Evolutionary conservation across 75 land plant genomes (phyloP).

Genomic region (Pinus taeda): DNA sequence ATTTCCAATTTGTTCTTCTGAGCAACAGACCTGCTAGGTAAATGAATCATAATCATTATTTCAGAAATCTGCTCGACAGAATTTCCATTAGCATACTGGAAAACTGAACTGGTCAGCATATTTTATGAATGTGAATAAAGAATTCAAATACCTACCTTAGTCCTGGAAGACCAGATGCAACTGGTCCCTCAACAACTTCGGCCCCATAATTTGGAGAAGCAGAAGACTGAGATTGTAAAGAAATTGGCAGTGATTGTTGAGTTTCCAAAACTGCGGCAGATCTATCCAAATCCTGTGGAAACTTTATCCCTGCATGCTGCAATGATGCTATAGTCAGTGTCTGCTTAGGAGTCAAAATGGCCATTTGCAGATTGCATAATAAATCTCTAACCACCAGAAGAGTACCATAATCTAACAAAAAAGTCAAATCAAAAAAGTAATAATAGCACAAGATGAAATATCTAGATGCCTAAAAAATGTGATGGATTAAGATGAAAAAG

Average conservation of each 20-base stretch:
- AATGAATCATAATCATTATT: too few relatives aligned
- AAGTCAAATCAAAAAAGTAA: not conserved
- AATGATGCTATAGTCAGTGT: conserved; percentile 5
- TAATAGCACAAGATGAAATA: not conserved
- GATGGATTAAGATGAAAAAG: not conserved
- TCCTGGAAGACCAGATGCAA: conserved; percentile 1
- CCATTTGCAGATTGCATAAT: not conserved
- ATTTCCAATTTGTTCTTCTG: too few relatives aligned
- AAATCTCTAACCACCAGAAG: not conserved
- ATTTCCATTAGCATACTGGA: too few relatives aligned
- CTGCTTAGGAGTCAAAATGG: not conserved
- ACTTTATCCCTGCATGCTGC: conserved; percentile 12
- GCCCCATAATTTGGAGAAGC: not conserved
- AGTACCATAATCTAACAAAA: not conserved
- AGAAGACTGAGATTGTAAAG: not conserved
- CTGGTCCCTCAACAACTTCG: not conserved
- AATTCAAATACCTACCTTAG: not conserved
- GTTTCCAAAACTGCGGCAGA: not conserved
- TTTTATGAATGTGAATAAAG: too few relatives aligned
- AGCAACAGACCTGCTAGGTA: too few relatives aligned
- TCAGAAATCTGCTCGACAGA: too few relatives aligned
- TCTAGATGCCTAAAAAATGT: not conserved
- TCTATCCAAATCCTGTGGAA: not conserved
- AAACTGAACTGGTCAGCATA: too few relatives aligned
- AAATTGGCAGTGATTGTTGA: not conserved